These are phyloP conservation scores for Psilocybe cyanescens DNA, from an alignment of 768 basidiomycete genomes.

Conservation along the genomic window DNA sequence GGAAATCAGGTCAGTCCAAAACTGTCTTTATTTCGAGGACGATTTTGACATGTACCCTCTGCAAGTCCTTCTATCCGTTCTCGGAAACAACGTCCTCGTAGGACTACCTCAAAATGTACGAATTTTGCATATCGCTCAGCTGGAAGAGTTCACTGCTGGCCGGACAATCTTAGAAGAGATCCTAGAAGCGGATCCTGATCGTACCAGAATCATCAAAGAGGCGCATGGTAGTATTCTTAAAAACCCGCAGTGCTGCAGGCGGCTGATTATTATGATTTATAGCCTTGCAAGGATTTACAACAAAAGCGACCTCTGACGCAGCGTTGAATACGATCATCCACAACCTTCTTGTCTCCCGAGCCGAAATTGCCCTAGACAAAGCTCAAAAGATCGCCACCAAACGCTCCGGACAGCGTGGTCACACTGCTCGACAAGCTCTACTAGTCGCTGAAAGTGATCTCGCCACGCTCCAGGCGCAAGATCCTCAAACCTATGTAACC, in stretches of 20 bases:
- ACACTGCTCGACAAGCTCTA: slow-evolving; percentile 56
- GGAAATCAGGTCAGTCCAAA: slow-evolving; percentile 47
- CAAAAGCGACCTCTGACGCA: slow-evolving; percentile 22
- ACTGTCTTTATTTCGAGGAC: not conserved
- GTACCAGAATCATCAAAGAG: slow-evolving; percentile 30
- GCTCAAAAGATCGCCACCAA: slow-evolving; percentile 51
- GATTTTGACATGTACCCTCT: not conserved
- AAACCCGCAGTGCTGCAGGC: not conserved
- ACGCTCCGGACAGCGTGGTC: slow-evolving; percentile 60
- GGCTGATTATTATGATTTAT: not conserved
- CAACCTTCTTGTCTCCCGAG: slow-evolving; percentile 25
- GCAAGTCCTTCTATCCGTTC: slow-evolving; percentile 32
- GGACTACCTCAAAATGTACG: slow-evolving; percentile 37
- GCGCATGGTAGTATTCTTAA: slow-evolving; percentile 24
- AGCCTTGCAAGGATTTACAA: slow-evolving; percentile 28
- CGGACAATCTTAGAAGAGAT: slow-evolving; percentile 31
- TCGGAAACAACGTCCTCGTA: slow-evolving; percentile 33
- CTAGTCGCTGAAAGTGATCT: slow-evolving; percentile 47
- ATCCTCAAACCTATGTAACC: slow-evolving; percentile 32
- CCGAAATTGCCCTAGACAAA: slow-evolving; percentile 31
- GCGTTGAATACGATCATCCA: slow-evolving; percentile 27
- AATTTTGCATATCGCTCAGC: slow-evolving; percentile 34
- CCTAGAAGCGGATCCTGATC: slow-evolving; percentile 29
- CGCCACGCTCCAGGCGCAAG: slow-evolving; percentile 30
- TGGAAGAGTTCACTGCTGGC: slow-evolving; percentile 31